Base-by-base conservation (phyloP, 2,329 filamentous ascomycete species). In the Trichophyton benhamiae region DNA sequence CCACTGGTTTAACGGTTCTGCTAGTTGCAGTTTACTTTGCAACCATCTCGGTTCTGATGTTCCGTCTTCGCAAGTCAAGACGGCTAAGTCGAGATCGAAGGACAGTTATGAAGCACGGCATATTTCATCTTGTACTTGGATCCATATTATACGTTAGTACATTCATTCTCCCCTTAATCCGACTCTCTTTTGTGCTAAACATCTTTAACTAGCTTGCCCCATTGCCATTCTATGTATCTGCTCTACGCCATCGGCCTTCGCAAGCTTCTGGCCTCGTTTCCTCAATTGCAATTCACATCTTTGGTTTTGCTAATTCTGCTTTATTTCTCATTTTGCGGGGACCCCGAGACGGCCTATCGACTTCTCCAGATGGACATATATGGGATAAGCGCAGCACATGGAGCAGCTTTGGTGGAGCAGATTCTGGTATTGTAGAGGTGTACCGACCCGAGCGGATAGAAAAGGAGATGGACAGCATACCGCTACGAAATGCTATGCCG, bases 281-380 rank as follows among this genome's bases (percentile, higher is more conserved):
- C 33, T 63, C 64, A 11, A 63, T 69, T 25, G 63, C 63, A 9
- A 61, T 69, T 53, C 67, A 69, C 57, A 48, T 68, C 20, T 67
- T 66, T 27, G 68, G 68, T 8, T 62, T 70, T 17, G 53, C 66
- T 8, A 61, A 65, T 44, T 63, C 61, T 15, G 55, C 68, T 13
- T 59, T 70, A 6, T 67, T 70, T 20, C 61, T 70, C 17, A 46
- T 68, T 7, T 60, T 70, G 52, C 67, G 68, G 20, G 64, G 66
- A 33, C 63, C 60, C 13, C 65, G 62, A 38, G 55, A 48, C 15
- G n/a, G 57, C 57, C 59, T 52, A 20, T 53, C 57, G 44, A 59
- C 25, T 57, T 57, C 20, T 59, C 20, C 33, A 3, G 20, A 42
- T 7, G n/a, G 17, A 2, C 17, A 17, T 11, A 11, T 30, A 6